A percentile compares a stretch with the other conserved stretches of the same genome.
Conservation (phyloP, 176 grass and related monocot genomes). For the Hordeum vulgare region DNA sequence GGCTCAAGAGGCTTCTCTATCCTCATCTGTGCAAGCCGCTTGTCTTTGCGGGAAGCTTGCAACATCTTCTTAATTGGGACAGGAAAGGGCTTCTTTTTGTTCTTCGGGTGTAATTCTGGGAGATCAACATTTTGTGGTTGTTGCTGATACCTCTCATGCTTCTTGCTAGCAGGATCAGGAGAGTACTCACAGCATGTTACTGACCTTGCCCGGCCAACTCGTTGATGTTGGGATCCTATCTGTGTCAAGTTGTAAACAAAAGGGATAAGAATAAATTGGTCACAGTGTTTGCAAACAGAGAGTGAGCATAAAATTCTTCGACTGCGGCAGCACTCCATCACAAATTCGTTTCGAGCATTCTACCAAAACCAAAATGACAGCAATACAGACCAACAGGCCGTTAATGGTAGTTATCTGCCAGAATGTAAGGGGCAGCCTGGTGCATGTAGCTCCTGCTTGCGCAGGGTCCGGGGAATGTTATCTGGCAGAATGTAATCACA, state of each 20-base stretch:
- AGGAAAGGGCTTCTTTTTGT: slow-evolving; percentile 83
- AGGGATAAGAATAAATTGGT: not conserved
- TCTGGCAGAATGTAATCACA: not conserved
- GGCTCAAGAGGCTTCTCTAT: slow-evolving; percentile 75
- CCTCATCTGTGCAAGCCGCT: slow-evolving; percentile 55
- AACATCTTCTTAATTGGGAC: slow-evolving; percentile 74
- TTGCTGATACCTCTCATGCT: slow-evolving; percentile 12
- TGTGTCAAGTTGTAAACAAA: not conserved
- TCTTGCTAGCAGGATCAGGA: slow-evolving; percentile 13
- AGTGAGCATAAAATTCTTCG: not conserved
- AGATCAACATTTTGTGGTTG: slow-evolving; percentile 79
- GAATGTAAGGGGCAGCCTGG: no score
- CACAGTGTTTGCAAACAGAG: not conserved
- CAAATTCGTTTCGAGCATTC: not conserved
- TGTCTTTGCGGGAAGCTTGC: slow-evolving; percentile 50
- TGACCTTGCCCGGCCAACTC: not conserved
- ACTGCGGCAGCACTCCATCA: not conserved
- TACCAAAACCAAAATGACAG: not conserved
- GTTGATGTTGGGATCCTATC: not conserved
- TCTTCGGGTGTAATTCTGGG: slow-evolving; percentile 59
- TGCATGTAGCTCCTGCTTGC: no score
- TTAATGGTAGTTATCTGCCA: not conserved
- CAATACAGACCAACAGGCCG: not conserved
- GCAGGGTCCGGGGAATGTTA: no score
- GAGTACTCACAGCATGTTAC: slow-evolving; percentile 23